Base-by-base conservation (phyloP, 2,329 filamentous ascomycete species). In the Cyphellophora europaea region DNA sequence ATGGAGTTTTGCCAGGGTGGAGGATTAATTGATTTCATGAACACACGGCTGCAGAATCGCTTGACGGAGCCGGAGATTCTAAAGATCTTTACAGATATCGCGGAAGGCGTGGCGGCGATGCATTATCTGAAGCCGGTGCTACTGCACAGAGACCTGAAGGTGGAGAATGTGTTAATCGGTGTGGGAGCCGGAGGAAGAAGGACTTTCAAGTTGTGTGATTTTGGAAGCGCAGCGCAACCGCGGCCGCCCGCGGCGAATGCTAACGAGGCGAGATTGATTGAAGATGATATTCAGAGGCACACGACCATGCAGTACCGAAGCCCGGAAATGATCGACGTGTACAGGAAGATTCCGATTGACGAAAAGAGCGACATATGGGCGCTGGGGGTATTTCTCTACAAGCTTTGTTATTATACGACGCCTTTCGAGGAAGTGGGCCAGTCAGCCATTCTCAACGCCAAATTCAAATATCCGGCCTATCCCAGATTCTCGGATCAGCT, bases 291-390 rank as follows among this genome's bases (percentile, higher is more conserved):
- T 10, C 91, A 96, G 61, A 84, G 85, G 52, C 89, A 98, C 56
- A 98, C 91, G 0, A 98, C 91, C 1, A 72, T 98, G 61, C 91
- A 98, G 58, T 98, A 98, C 58, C 75, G 91, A 47, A 96, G 89
- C 56, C 91, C 91, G 5, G 91, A 98, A 62, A 98, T 98, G 91
- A 80, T 98, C 41, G 91, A 98, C 53, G 91, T 98, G 15, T 98
- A 95, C 62, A 74, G 88, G 44, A 94, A 93, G 59, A 85, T 88
- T 50, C 87, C 91, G 1, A 94, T 98, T 54, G 86, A 98, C 54
- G 91, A 98, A 64, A 98, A 98, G 66, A 93, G 88, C 32, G 91
- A 98, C 58, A 95, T 98, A 18, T 98, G 88, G 91, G 91, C 91
- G 1, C 64, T 98, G 42, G 91, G 91, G 4, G 91, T 98, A 27